Evolutionary conservation across 768 basidiomycete species (phyloP).

Genomic region (Mycena alexandri): DNA sequence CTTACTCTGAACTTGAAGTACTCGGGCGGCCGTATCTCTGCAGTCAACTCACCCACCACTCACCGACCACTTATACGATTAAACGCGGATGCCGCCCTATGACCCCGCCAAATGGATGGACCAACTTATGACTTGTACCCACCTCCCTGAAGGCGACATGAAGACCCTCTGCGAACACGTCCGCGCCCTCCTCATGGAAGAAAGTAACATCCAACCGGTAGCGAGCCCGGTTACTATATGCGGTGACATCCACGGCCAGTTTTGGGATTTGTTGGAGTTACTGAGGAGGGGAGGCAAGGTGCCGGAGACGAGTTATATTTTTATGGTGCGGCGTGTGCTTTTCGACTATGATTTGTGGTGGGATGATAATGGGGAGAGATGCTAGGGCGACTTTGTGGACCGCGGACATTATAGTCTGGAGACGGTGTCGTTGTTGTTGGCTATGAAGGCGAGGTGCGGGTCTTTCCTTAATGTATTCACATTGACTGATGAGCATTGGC

Average conservation of each 20-base stretch:
- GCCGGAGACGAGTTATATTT: constrained; percentile 93
- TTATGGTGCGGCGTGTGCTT: constrained; percentile 79
- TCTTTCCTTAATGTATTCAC: constrained; percentile 16
- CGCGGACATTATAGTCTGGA: constrained; percentile 96
- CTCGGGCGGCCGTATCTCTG: too few species aligned
- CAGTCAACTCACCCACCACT: too few species aligned
- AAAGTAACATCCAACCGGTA: constrained; percentile 97
- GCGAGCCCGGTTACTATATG: constrained; percentile 95
- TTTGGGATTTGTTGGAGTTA: constrained; percentile 95
- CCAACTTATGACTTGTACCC: constrained; percentile 87
- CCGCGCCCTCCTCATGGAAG: constrained; percentile 90
- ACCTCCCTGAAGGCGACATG: constrained; percentile 93
- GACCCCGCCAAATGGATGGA: constrained; percentile 88
- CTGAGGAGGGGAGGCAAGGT: constrained; percentile 87
- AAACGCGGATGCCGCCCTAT: constrained; percentile 44
- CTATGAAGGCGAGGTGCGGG: constrained; percentile 86
- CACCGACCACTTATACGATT: background rate
- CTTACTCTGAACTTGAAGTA: too few species aligned
- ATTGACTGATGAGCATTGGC: background rate
- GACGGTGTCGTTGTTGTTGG: constrained; percentile 90
- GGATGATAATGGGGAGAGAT: too few species aligned
- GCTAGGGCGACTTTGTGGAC: constrained; percentile 96
- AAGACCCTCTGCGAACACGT: constrained; percentile 93
- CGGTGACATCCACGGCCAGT: constrained; percentile 98
- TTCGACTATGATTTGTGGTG: background rate